Evolutionary conservation across 768 basidiomycete genomes (phyloP), one percentile per base, ranked within the genome.

Genomic region (Phanerodontia chrysosporium): DNA sequence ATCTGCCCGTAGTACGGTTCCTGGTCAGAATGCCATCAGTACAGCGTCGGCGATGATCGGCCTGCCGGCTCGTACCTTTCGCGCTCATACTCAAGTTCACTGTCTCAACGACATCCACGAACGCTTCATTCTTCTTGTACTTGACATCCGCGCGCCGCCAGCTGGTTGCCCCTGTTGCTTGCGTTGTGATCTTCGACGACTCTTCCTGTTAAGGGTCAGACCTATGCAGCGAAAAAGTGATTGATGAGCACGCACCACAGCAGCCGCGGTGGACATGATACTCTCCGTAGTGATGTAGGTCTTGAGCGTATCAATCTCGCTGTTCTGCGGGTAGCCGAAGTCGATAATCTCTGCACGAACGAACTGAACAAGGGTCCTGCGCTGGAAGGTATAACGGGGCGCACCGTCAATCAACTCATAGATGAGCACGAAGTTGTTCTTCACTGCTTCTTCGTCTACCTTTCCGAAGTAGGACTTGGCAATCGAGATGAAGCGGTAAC

Each of bases 81-180:
- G 95, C 90, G 70, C 93, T 96, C 95, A 98, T 97, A 66, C 92
- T 88, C 56, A 98, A 72, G 68, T 99, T 98, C 61, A 99, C 92
- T 1, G 83, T 92, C 76, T 99, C 97, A 45, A 99, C 91, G 9
- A 99, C 97, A 69, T 99, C 97, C n/a, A 99, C 96, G 65, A 98
- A 99, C 0, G 97, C 97, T 69, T 99, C 97, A 64, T 99, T 99
- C 82, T 98, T 99, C 79, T 97, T 90, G 74, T 99, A 98, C 72
- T 95, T 96, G 67, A 98, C 95, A 69, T 98, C 97, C 16, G 85
- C 88, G 58, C 95, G 80, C 44, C 97, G 78, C 97, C 97, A 99
- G 71, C 89, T 96, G 30, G 91, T 98, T 28, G 92, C 89, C 0
- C 97, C 97, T 0, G 97, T 99, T 9, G 97, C 96, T 77, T 99